A percentile compares a stretch with the other conserved stretches of the same genome.
Evolutionary conservation across 371 early-diverging fungal genomes (phyloP).

Genomic region (Apophysomyces elegans): DNA sequence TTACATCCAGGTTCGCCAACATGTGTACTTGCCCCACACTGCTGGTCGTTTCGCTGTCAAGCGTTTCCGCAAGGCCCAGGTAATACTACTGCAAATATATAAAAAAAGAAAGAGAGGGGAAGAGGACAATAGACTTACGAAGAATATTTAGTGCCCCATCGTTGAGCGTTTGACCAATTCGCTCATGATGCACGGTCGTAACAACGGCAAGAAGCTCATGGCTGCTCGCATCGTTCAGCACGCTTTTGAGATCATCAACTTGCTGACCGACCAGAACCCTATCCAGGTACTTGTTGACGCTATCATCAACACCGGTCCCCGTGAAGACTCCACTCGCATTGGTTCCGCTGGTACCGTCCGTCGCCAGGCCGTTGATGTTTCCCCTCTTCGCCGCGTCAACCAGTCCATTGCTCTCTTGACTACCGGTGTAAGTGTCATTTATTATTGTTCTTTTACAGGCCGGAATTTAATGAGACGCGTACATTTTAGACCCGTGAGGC

Average conservation of each 20-base stretch:
- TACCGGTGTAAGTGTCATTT: slow-evolving; percentile 75
- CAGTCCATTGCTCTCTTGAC: slow-evolving; percentile 97
- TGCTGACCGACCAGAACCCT: slow-evolving; percentile 99
- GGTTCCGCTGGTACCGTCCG: slow-evolving; percentile 99
- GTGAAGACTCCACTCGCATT: slow-evolving; percentile 99
- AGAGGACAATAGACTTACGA: not conserved
- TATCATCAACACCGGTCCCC: slow-evolving; percentile 99
- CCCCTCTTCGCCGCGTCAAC: slow-evolving; percentile 99
- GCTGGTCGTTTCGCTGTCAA: slow-evolving; percentile 98
- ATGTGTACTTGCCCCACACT: slow-evolving; percentile 98
- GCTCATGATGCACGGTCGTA: slow-evolving; percentile 99
- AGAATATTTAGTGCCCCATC: slow-evolving; percentile 87
- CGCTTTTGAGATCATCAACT: slow-evolving; percentile 99
- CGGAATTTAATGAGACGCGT: not conserved
- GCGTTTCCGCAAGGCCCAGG: slow-evolving; percentile 98
- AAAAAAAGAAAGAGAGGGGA: not conserved
- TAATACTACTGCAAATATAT: slow-evolving; percentile 26
- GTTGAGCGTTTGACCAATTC: slow-evolving; percentile 99
- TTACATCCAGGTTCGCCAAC: slow-evolving; percentile 94
- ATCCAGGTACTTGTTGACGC: slow-evolving; percentile 99
- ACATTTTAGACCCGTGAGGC: slow-evolving; percentile 31
- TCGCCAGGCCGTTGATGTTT: slow-evolving; percentile 99
- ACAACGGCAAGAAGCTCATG: slow-evolving; percentile 99
- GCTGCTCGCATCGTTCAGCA: slow-evolving; percentile 99
- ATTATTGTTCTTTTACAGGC: slow-evolving; percentile 30